phyloP scores from a whole-genome alignment of 305 asterid species.

The Ilex paraguariensis region DNA sequence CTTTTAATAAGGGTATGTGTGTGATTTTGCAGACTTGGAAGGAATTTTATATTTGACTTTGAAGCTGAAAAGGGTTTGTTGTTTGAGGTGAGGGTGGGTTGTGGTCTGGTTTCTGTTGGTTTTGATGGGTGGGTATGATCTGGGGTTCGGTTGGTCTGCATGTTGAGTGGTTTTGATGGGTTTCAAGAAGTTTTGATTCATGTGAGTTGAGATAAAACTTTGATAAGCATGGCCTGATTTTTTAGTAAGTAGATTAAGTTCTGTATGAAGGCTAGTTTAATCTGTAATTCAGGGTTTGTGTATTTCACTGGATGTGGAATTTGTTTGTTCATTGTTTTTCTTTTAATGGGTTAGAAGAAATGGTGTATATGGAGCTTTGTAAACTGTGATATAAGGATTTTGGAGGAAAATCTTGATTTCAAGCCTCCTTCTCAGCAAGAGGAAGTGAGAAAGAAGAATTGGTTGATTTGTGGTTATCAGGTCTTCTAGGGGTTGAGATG shows the following conservation, averaged over 20 bases:
- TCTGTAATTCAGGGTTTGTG: background rate
- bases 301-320: constrained; percentile 28
- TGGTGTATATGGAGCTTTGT: constrained; percentile 16
- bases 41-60: constrained; percentile 61
- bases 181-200: constrained; percentile 10
- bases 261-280: background rate
- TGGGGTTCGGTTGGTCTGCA: background rate
- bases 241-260: background rate
- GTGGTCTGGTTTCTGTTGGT: constrained; percentile 17
- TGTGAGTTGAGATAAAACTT: too few relatives aligned
- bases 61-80: constrained; percentile 33
- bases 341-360: constrained; percentile 32
- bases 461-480: constrained; percentile 18
- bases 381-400: constrained; percentile 1
- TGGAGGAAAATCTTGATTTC: constrained; percentile 5
- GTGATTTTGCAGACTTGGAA: constrained; percentile 43
- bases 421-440: too few relatives aligned
- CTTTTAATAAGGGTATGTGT: constrained; percentile 5
- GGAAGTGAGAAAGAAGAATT: constrained; percentile 12
- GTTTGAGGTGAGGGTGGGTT: constrained; percentile 9
- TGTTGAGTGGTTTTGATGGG: constrained; percentile 7
- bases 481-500: constrained; percentile 4
- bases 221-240: constrained; percentile 9
- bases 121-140: constrained; percentile 19
- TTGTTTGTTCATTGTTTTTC: constrained; percentile 31